phyloP scores from a whole-genome alignment of 148 eudicot genomes.

The Amaranthus hypochondriacus region DNA sequence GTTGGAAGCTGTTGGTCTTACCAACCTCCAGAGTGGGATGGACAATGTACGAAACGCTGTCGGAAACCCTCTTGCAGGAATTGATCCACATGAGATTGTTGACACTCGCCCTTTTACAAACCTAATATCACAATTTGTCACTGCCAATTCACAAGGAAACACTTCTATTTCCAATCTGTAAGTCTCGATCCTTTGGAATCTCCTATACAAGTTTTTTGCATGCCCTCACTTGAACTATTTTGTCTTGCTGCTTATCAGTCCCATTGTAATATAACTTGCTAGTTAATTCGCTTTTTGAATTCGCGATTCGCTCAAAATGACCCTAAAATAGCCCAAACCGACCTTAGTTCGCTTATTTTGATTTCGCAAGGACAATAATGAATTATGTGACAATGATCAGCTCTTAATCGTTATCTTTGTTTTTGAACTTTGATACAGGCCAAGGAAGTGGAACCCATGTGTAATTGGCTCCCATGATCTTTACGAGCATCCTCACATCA shows the following conservation, averaged over 20 bases:
- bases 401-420: not conserved
- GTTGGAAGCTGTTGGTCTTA: conserved; percentile 72
- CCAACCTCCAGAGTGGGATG: conserved; percentile 96
- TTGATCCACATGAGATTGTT: conserved; percentile 86
- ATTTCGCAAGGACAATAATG: too few species aligned
- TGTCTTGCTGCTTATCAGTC: not conserved
- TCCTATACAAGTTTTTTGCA: not conserved
- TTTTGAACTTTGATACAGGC: conserved; percentile 40
- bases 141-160: conserved; percentile 78
- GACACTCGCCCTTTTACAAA: conserved; percentile 80
- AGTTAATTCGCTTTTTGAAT: not conserved
- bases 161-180: conserved; percentile 72
- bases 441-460: conserved; percentile 98
- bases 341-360: too few species aligned
- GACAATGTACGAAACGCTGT: conserved; percentile 96
- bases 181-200: conserved; percentile 18
- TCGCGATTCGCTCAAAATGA: too few species aligned
- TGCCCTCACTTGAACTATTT: not conserved
- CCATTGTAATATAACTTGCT: not conserved
- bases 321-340: too few species aligned
- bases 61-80: conserved; percentile 90
- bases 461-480: conserved; percentile 94
- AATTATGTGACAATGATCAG: too few species aligned
- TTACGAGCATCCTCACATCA: conserved; percentile 95
- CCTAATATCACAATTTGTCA: conserved; percentile 70